phyloP scores from a whole-genome alignment of 2,329 filamentous ascomycete species.

The Plectosphaerella cucumerina region DNA sequence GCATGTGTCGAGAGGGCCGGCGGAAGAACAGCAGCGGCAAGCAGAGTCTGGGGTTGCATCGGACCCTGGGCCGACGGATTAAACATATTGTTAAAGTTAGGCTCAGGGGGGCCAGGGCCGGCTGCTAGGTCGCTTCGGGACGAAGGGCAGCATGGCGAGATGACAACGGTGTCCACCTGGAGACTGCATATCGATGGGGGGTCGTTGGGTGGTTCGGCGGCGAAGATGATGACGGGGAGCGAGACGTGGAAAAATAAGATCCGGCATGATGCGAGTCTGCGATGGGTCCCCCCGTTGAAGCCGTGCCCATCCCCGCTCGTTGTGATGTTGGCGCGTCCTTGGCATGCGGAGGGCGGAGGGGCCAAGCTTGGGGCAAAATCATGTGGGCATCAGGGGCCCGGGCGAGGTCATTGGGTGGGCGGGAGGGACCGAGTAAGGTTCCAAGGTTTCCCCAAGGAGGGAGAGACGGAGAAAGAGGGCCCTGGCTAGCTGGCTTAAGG shows the following conservation, averaged over 20 bases:
- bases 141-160: background rate
- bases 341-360: constrained; percentile 2
- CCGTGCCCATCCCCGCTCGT: constrained; percentile 5
- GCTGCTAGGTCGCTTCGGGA: background rate
- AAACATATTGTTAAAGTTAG: background rate
- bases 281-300: constrained; percentile 1
- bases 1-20: background rate
- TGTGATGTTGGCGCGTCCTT: constrained; percentile 4
- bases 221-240: background rate
- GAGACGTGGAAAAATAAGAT: constrained; percentile 11
- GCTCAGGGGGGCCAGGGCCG: background rate
- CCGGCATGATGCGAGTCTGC: constrained; percentile 1
- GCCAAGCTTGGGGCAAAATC: no score
- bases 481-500: no score
- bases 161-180: constrained; percentile 4
- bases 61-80: background rate
- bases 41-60: background rate
- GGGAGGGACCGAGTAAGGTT: no score
- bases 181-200: background rate
- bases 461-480: no score
- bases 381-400: no score
- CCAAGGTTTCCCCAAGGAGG: no score
- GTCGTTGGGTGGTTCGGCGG: background rate
- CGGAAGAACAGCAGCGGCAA: background rate
- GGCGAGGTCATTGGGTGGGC: no score